Evolutionary conservation across 352 stramenopile species (phyloP).

Genomic region (Peronospora tabacina): DNA sequence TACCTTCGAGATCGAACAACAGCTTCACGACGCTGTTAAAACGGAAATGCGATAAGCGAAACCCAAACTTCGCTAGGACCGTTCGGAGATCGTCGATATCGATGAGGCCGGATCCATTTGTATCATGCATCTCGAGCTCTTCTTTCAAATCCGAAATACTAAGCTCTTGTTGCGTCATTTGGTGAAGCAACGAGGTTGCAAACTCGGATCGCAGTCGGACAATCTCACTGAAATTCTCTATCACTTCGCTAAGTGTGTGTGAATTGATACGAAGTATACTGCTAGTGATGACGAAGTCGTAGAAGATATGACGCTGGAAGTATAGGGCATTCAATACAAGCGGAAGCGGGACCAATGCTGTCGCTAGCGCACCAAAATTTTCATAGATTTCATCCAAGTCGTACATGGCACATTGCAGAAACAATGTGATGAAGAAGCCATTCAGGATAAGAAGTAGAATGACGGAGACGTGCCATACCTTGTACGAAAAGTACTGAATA

Average conservation of each 20-base stretch:
- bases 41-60: slow-evolving; percentile 41
- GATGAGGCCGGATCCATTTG: slow-evolving; percentile 21
- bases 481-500: slow-evolving; percentile 48
- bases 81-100: slow-evolving; percentile 38
- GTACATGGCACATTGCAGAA: slow-evolving; percentile 57
- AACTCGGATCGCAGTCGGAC: slow-evolving; percentile 50
- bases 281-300: slow-evolving; percentile 49
- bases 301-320: slow-evolving; percentile 51
- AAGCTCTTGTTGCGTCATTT: slow-evolving; percentile 18
- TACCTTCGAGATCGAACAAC: slow-evolving; percentile 38
- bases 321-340: slow-evolving; percentile 44
- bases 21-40: slow-evolving; percentile 58
- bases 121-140: slow-evolving; percentile 26
- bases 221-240: slow-evolving; percentile 54
- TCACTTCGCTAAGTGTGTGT: slow-evolving; percentile 40
- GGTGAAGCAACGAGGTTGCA: slow-evolving; percentile 27
- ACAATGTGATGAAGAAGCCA: slow-evolving; percentile 52
- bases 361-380: slow-evolving; percentile 27
- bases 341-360: slow-evolving; percentile 33
- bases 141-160: slow-evolving; percentile 28
- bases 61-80: slow-evolving; percentile 38
- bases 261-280: slow-evolving; percentile 48
- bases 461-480: slow-evolving; percentile 53
- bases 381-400: slow-evolving; percentile 27
- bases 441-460: slow-evolving; percentile 66